phyloP scores from a whole-genome alignment of 2,329 filamentous ascomycete species.

The Colletotrichum phormii region DNA sequence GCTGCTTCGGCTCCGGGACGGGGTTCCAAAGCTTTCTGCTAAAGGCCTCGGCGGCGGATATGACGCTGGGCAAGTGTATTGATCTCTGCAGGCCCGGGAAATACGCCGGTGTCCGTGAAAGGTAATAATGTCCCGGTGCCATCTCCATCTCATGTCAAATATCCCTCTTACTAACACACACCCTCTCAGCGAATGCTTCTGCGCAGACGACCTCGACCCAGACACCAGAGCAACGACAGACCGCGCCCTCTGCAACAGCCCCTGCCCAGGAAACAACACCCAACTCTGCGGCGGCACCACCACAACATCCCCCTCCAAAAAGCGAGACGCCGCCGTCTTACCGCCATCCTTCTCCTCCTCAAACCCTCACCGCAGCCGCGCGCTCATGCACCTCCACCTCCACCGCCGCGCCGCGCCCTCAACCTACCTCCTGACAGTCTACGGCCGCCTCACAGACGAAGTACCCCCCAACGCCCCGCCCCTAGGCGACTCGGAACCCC shows the following conservation, averaged over 20 bases:
- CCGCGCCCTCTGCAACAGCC: conserved; percentile 48
- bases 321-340: too few species aligned
- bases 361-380: conserved; percentile 1
- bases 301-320: conserved; percentile 1
- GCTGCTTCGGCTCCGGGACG: conserved; percentile 55
- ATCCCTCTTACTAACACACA: background rate
- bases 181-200: conserved; percentile 53
- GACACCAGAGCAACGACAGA: conserved; percentile 50
- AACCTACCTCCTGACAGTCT: conserved; percentile 55
- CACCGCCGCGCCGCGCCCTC: conserved; percentile 44
- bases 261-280: conserved; percentile 54
- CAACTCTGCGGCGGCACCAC: conserved; percentile 57
- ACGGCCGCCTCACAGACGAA: conserved; percentile 50
- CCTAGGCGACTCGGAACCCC: conserved; percentile 41
- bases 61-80: conserved; percentile 55
- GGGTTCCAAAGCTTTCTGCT: conserved; percentile 50
- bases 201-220: conserved; percentile 53
- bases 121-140: conserved; percentile 20
- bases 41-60: conserved; percentile 44
- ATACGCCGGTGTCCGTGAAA: conserved; percentile 54
- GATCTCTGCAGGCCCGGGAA: conserved; percentile 48
- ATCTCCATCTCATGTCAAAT: background rate
- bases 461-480: conserved; percentile 48
- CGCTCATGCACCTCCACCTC: conserved; percentile 20
- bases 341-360: too few species aligned